Base-by-base conservation (phyloP, 352 stramenopile species). In the Phytophthora litchii region DNA sequence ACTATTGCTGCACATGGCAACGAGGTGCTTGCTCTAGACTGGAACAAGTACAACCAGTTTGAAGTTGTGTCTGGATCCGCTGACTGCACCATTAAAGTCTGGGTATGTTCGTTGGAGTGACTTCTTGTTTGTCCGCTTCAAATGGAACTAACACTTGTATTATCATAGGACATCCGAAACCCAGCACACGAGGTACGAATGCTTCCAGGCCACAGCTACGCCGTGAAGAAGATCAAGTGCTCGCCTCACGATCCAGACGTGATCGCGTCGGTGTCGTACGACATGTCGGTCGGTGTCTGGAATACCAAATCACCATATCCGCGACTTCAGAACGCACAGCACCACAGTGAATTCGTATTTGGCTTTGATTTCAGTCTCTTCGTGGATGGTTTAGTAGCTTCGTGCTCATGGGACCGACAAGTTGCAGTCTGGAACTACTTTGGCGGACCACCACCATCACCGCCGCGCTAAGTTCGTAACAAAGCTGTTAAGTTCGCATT, bases 41-140 rank as follows among this genome's bases (percentile, higher is more conserved):
- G 91, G 91, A 96, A 96, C 78, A 97, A 97, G 73, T 97, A 97
- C 75, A 95, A 96, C 44, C 78, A 91, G 45, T 92, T 90, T 38
- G 68, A 96, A 64, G 61, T 97, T 51, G 86, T 93, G 21, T 93
- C 88, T 0, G 91, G 88, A 21, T 96, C 88, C 6, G 83, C 86
- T 1, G 89, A 96, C 43, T 86, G 82, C 54, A 78, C 53, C 34
- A 89, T 97, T 56, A 92, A 92, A 76, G 59, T 96, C 17, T 97
- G 88, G 83, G 84, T 93, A 76, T 38, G 72, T 56, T 38, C 11
- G 41, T 21, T 38, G 11, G 13, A 6, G 51, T 27, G 17, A 47
- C 1, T 52, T 20, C 6, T 40, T 31, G 19, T 12, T 13, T 34
- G 23, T 46, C n/a, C 20, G 37, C 13, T 38, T 27, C 5, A 32